Conservation (phyloP, 2,329 filamentous ascomycete species). For the Plectosphaerella cucumerina region DNA sequence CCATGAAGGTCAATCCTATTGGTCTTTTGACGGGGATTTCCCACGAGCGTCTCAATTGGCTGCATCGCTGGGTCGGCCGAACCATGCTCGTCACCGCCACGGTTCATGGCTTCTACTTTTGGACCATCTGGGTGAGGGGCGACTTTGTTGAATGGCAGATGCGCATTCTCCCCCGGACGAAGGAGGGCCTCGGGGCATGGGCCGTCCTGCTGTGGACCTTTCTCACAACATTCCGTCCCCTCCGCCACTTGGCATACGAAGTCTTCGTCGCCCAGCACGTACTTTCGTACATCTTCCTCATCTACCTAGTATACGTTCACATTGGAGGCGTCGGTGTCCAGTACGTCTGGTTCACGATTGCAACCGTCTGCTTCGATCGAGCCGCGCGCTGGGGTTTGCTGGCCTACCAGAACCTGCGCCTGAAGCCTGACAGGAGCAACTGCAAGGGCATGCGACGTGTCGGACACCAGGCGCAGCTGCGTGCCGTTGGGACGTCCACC, state of each 20-base stretch:
- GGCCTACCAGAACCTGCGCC: conserved; percentile 47
- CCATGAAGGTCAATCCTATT: conserved; percentile 56
- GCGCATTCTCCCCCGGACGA: conserved; percentile 44
- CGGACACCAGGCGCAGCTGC: conserved; percentile 48
- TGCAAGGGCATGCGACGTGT: conserved; percentile 45
- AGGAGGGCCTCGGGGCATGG: conserved; percentile 66
- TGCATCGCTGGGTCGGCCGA: conserved; percentile 68
- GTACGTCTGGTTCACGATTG: conserved; percentile 64
- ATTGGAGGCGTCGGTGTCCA: conserved; percentile 54
- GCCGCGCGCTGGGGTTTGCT: conserved; percentile 44
- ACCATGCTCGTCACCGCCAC: conserved; percentile 65
- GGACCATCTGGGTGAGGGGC: conserved; percentile 56
- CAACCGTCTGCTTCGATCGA: conserved; percentile 59
- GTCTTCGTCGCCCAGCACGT: conserved; percentile 67
- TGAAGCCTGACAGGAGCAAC: conserved; percentile 32
- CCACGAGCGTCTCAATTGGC: conserved; percentile 68
- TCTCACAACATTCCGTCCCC: conserved; percentile 57
- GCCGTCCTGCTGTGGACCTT: conserved; percentile 61
- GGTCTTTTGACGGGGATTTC: conserved; percentile 58
- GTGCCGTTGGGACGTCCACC: conserved; percentile 45
- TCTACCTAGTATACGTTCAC: conserved; percentile 61
- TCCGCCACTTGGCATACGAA: conserved; percentile 65
- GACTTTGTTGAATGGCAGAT: conserved; percentile 57
- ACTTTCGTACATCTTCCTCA: conserved; percentile 53
- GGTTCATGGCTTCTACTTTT: conserved; percentile 68